Percentiles rank a stretch among this genome's conserved stretches.
These are phyloP conservation scores for Diaporthe amygdali DNA, from an alignment of 2,329 filamentous ascomycete species.

Conservation along the genomic window DNA sequence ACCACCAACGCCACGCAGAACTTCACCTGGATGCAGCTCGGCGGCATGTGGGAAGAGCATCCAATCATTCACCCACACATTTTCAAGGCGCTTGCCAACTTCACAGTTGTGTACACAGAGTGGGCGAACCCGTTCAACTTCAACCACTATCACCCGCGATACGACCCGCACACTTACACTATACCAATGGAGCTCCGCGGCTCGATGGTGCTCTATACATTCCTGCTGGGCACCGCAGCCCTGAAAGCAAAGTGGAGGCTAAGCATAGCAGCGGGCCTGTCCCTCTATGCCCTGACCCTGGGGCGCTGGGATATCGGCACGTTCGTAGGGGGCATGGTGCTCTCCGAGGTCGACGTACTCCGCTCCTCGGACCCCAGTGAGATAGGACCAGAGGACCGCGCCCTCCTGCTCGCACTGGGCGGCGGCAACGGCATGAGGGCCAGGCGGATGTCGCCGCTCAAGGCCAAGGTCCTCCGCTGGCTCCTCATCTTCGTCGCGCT, in stretches of 20 bases:
- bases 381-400: conserved; percentile 19
- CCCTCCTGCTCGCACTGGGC: conserved; percentile 12
- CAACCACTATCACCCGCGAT: conserved; percentile 43
- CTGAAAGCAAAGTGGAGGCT: conserved; percentile 41
- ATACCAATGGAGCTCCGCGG: conserved; percentile 48
- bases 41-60: conserved; percentile 47
- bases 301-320: conserved; percentile 47
- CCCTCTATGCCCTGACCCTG: conserved; percentile 39
- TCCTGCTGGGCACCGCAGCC: conserved; percentile 43
- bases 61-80: conserved; percentile 44
- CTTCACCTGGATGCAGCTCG: conserved; percentile 42
- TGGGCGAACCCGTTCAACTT: conserved; percentile 49
- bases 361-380: conserved; percentile 24
- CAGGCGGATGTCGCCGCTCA: conserved; percentile 17
- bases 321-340: conserved; percentile 42
- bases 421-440: neutral
- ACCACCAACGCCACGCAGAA: conserved; percentile 38
- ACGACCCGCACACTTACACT: conserved; percentile 47
- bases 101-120: conserved; percentile 41
- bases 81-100: conserved; percentile 43
- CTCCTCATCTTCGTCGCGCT: conserved; percentile 37
- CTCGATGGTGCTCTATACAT: conserved; percentile 46
- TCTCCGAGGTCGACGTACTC: conserved; percentile 43
- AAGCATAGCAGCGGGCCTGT: conserved; percentile 34
- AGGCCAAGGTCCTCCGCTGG: conserved; percentile 33